These are phyloP conservation scores for Sphenostylis stenocarpa DNA, from an alignment of 306 rosid genomes.

Conservation along the genomic window DNA sequence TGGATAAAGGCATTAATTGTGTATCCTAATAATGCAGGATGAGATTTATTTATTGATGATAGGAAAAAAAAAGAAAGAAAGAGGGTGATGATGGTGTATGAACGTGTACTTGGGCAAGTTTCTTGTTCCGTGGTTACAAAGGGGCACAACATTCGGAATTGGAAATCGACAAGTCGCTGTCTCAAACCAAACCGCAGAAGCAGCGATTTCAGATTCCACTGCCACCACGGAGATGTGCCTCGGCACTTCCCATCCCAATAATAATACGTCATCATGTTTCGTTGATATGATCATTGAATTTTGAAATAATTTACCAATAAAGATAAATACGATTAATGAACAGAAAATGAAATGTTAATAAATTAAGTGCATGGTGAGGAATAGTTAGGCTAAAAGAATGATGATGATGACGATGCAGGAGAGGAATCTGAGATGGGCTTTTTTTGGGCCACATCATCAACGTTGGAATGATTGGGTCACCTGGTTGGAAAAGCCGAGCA, in stretches of 20 bases:
- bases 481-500: constrained; percentile 28
- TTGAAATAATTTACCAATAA: too few relatives aligned
- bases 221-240: constrained; percentile 22
- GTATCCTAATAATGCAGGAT: too few relatives aligned
- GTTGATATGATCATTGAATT: too few relatives aligned
- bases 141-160: background rate
- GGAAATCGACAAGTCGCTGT: constrained; percentile 7
- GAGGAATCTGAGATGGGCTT: constrained; percentile 17
- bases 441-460: constrained; percentile 29
- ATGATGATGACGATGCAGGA: background rate
- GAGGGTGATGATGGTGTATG: background rate
- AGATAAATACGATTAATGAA: too few relatives aligned
- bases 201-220: constrained; percentile 5
- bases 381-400: background rate
- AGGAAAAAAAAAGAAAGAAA: too few relatives aligned
- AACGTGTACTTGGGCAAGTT: background rate
- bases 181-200: constrained; percentile 24
- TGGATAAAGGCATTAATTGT: too few relatives aligned
- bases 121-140: background rate
- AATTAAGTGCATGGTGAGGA: background rate
- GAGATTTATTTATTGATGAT: too few relatives aligned
- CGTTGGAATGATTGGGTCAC: constrained; percentile 32
- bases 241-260: too few relatives aligned
- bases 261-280: too few relatives aligned
- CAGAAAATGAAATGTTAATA: too few relatives aligned